phyloP scores from a whole-genome alignment of 306 rosid genomes.

The Prunus mume region DNA sequence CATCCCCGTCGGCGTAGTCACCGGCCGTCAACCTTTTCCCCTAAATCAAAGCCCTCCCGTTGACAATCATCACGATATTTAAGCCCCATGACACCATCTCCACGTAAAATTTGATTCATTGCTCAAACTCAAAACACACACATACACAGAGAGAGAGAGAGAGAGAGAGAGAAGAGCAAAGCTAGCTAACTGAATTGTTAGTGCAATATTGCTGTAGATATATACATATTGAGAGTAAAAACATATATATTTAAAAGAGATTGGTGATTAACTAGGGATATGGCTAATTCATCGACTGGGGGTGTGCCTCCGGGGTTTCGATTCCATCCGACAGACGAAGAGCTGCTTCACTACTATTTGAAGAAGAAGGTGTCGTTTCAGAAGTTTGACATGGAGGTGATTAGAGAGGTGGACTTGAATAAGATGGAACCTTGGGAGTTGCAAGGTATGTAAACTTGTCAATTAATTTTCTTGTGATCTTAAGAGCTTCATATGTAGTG shows the following conservation, averaged over 20 bases:
- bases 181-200: not conserved
- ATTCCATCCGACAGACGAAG: constrained; percentile 95
- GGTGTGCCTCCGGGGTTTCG: constrained; percentile 97
- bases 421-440: constrained; percentile 98
- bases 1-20: constrained; percentile 91
- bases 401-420: constrained; percentile 94
- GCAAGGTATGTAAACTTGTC: constrained; percentile 52
- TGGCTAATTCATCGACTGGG: constrained; percentile 68
- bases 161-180: too few species aligned
- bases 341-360: constrained; percentile 83
- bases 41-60: constrained; percentile 39
- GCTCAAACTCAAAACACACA: not conserved
- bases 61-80: constrained; percentile 50
- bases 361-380: constrained; percentile 85
- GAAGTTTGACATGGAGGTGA: constrained; percentile 93
- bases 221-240: not conserved
- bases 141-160: too few species aligned
- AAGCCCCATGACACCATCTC: constrained; percentile 30
- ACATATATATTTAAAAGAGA: not conserved
- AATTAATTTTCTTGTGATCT: not conserved
- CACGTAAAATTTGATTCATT: constrained; percentile 26
- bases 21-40: constrained; percentile 87
- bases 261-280: not conserved
- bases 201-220: not conserved
- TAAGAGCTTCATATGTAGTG: not conserved